Evolutionary conservation across 352 stramenopile genomes (phyloP).

Genomic region (Phytophthora meadii): DNA sequence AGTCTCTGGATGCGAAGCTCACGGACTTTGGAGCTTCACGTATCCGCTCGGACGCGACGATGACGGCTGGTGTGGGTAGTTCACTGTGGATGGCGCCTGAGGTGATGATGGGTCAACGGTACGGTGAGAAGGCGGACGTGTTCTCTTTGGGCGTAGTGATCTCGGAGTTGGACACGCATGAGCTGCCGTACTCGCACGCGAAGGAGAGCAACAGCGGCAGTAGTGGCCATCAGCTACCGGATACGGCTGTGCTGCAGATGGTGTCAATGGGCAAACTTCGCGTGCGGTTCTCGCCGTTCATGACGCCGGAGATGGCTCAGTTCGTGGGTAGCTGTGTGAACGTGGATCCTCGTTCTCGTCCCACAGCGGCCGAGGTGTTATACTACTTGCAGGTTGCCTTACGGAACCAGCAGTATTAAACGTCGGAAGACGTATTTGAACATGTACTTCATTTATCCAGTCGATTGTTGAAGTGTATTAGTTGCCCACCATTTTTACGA

Average conservation of each 20-base stretch:
- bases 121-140: conserved; percentile 47
- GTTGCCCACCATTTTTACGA: no score
- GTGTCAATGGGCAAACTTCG: conserved; percentile 30
- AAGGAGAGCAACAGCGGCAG: conserved; percentile 13
- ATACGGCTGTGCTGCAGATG: conserved; percentile 40
- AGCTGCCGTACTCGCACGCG: conserved; percentile 20
- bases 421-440: neutral
- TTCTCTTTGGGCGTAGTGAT: conserved; percentile 47
- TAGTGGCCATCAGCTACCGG: conserved; percentile 11
- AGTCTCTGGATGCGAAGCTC: conserved; percentile 45
- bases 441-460: neutral
- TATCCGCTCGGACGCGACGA: conserved; percentile 29
- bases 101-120: conserved; percentile 46
- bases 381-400: conserved; percentile 33
- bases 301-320: conserved; percentile 20
- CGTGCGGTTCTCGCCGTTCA: conserved; percentile 26
- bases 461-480: neutral
- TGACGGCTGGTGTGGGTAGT: conserved; percentile 31
- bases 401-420: conserved; percentile 11
- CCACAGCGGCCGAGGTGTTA: conserved; percentile 37
- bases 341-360: conserved; percentile 23
- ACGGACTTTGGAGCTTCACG: conserved; percentile 56
- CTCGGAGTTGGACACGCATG: conserved; percentile 37
- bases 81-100: conserved; percentile 45
- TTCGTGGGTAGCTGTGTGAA: conserved; percentile 29